phyloP scores from a whole-genome alignment of 768 basidiomycete genomes.

The Peribolospora kevripleyi region DNA sequence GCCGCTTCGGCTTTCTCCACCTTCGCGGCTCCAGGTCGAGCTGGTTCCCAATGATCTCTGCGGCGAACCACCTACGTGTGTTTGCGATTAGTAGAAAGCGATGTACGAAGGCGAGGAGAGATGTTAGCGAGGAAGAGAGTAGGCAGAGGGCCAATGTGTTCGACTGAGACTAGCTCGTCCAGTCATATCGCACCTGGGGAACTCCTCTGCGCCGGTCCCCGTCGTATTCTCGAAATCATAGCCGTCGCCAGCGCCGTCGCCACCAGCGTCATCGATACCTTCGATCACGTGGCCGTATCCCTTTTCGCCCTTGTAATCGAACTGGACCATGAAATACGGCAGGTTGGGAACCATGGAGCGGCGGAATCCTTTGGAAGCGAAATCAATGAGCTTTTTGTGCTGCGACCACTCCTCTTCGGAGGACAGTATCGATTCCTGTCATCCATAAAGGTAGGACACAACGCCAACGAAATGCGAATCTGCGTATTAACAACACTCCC shows the following conservation, averaged over 20 bases:
- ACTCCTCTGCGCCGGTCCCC: constrained; percentile 52
- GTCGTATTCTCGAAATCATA: constrained; percentile 30
- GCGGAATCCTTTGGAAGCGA: constrained; percentile 67
- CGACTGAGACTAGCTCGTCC: background rate
- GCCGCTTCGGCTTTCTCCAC: constrained; percentile 56
- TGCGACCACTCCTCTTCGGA: constrained; percentile 97
- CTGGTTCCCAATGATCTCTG: constrained; percentile 79
- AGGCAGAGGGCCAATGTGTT: background rate
- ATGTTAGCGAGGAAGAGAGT: background rate
- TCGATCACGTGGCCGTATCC: constrained; percentile 98
- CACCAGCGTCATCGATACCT: constrained; percentile 41
- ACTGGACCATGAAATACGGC: constrained; percentile 97
- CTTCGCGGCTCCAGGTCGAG: constrained; percentile 61
- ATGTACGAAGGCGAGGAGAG: background rate
- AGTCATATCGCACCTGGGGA: constrained; percentile 39
- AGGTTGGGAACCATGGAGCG: constrained; percentile 87
- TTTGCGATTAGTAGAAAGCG: background rate
- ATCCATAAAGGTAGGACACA: background rate
- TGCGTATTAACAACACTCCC: background rate
- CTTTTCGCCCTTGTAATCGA: constrained; percentile 84
- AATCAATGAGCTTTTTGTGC: constrained; percentile 91
- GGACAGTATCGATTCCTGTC: constrained; percentile 68
- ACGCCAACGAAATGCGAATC: background rate
- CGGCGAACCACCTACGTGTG: constrained; percentile 56
- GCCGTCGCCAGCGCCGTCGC: constrained; percentile 35